phyloP scores from a whole-genome alignment of 2,329 filamentous ascomycete species.

The Aciculosporium take region DNA sequence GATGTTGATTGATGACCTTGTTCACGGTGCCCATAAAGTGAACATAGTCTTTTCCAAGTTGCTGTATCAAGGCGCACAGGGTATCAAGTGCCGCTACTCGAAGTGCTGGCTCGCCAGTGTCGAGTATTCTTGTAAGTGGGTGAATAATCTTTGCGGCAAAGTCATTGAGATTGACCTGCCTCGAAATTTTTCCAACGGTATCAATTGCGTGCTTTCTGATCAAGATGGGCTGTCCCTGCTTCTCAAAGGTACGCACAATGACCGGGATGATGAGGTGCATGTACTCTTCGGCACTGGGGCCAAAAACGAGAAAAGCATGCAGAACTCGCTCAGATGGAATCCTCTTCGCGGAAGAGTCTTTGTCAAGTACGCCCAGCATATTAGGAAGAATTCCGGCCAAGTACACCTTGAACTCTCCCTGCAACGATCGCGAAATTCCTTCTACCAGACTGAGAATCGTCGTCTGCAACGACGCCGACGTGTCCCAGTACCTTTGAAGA shows the following conservation, averaged over 20 bases:
- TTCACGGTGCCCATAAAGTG: conserved; percentile 91
- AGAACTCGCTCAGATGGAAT: conserved; percentile 78
- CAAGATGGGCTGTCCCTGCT: conserved; percentile 62
- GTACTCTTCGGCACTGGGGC: conserved; percentile 90
- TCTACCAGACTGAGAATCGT: conserved; percentile 90
- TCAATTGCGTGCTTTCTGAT: conserved; percentile 85
- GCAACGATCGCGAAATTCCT: conserved; percentile 80
- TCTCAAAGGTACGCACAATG: conserved; percentile 89
- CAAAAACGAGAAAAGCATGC: conserved; percentile 91
- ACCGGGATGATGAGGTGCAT: conserved; percentile 98
- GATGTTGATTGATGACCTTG: conserved; percentile 65
- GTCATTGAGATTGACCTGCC: conserved; percentile 93
- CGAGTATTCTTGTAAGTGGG: conserved; percentile 70
- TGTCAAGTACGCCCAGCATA: conserved; percentile 88
- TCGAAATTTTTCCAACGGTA: conserved; percentile 82
- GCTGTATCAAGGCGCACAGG: conserved; percentile 86
- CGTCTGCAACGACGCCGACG: conserved; percentile 64
- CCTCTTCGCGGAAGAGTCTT: conserved; percentile 63
- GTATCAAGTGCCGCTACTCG: conserved; percentile 81
- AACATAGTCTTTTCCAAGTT: conserved; percentile 86
- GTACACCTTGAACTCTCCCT: conserved; percentile 97
- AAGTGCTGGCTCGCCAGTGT: conserved; percentile 55
- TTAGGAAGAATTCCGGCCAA: conserved; percentile 76
- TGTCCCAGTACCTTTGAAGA: conserved; percentile 81
- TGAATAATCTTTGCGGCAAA: conserved; percentile 95